Evolutionary conservation across 441 rosid genomes (phyloP), one percentile per base, ranked within the genome.

Genomic region (Eutrema salsugineum): DNA sequence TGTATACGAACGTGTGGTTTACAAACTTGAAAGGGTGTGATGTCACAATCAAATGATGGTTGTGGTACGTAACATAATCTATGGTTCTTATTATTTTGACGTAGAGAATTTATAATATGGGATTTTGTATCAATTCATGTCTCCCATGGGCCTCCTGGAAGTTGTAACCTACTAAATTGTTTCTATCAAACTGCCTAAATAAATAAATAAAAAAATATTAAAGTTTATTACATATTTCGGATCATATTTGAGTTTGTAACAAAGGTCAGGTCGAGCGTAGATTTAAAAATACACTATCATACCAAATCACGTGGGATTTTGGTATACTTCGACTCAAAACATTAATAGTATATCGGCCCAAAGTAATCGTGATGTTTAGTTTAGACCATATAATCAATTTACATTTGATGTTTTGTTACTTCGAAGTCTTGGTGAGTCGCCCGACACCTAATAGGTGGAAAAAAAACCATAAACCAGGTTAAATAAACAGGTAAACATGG

Each of bases 51-150:
- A 39, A 60, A 61, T 16, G 42, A 63, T 53, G 59, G 70, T 38
- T 62, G 70, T 54, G 33, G 33, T 55, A 39, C 44, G 64, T 33
- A 43, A 60, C 58, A 59, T 43, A 60, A 75, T 43, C 11, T 53
- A 74, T 75, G 69, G 78, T 50, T 67, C 58, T 75, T 33, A 53
- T 67, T 61, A 43, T 32, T 76, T 76, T 76, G 75, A 64, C 65
- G 24, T 30, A 27, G 33, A 75, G 40, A 62, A 61, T 68, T 68
- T 60, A 75, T 75, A 36, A 8, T 55, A 39, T 30, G 44, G 47
- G 59, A 55, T 24, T 68, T 47, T 69, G 46, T 32, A 47, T 69
- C 71, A 75, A 63, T 70, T 46, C 57, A 57, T 76, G 28, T 63
- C 51, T 70, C 62, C 38, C 48, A 70, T 38, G 75, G 75, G 53